Percentiles rank a stretch among this genome's conserved stretches.
These are phyloP conservation scores for Xylariaceae sp. DNA, from an alignment of 2,329 filamentous ascomycete genomes.

Conservation along the genomic window DNA sequence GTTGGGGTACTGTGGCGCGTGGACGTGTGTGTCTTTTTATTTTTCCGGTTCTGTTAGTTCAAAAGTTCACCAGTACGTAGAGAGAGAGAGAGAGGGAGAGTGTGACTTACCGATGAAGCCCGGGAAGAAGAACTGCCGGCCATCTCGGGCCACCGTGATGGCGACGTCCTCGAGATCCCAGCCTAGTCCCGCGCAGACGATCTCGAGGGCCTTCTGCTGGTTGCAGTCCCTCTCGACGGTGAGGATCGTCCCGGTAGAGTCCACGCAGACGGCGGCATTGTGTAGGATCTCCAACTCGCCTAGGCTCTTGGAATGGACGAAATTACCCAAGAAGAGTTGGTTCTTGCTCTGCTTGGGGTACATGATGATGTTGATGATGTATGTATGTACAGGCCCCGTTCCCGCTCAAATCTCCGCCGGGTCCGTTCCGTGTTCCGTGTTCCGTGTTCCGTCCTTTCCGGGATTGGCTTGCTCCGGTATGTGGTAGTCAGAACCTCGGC, in stretches of 20 bases:
- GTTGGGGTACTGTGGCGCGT: constrained; percentile 93
- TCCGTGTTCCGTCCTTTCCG: not conserved
- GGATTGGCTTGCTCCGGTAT: not conserved
- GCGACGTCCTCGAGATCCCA: constrained; percentile 39
- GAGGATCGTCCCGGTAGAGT: constrained; percentile 44
- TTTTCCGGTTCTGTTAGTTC: constrained; percentile 20
- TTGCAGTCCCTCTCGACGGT: constrained; percentile 38
- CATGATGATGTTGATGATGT: constrained; percentile 25
- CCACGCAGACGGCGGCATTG: constrained; percentile 46
- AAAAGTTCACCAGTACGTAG: too few species aligned
- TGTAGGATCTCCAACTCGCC: constrained; percentile 47
- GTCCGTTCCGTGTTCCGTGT: not conserved
- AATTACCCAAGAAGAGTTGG: constrained; percentile 49
- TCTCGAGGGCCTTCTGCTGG: constrained; percentile 29
- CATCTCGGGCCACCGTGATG: constrained; percentile 35
- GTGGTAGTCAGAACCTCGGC: not conserved
- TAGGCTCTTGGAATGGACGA: constrained; percentile 47
- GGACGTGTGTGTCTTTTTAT: constrained; percentile 78
- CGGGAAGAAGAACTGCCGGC: constrained; percentile 70
- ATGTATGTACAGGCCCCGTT: too few species aligned
- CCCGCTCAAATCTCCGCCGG: too few species aligned
- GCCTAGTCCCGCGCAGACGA: constrained; percentile 37
- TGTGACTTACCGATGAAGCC: constrained; percentile 64
- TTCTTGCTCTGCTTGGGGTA: constrained; percentile 26
- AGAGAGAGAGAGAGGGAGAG: too few species aligned